Base-by-base conservation (phyloP, 352 stramenopile genomes). In the Phytophthora foliorum region DNA sequence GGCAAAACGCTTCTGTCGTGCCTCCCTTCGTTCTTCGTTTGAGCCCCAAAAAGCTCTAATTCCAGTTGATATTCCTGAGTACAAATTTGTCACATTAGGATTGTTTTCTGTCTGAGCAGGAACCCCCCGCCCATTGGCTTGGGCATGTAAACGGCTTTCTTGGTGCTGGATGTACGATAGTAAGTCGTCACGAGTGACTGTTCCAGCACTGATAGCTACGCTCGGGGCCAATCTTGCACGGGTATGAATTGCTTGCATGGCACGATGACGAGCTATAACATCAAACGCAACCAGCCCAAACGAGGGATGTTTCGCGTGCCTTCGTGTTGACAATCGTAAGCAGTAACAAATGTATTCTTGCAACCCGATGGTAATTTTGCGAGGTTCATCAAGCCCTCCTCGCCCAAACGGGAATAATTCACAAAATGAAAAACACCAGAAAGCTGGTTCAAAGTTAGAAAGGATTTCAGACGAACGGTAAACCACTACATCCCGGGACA, bases 351-450 rank as follows among this genome's bases (percentile, higher is more conserved):
- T n/a, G 25, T 38, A 57, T 13, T 64, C 36, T 3, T 19, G 3
- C 13, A 57, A 22, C 14, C 45, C 17, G 16, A 76, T 66, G 7
- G 29, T 14, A 22, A 72, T 22, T 21, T 11, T 9, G 9, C 68
- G 17, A 0, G 61, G 27, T 22, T 69, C 57, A 21, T 72, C 58
- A 10, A 72, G 24, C 1, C 63, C 58, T n/a, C 69, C 69, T 36
- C 69, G 57, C 4, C 69, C 69, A 46, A 31, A 77, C 2, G 69
- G 58, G 52, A 77, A 73, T 41, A 63, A 27, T 21, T 71, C 63
- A n/a, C 54, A 32, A 41, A 61, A 75, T 2, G 60, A 16, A n/a
- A 38, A 6, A 1, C 16, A 13, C 67, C 67, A 75, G 34, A 75
- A 75, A 6, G 42, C 17, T 6, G 46, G 53, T 27, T 75, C 55